Conservation (phyloP, 2,329 filamentous ascomycete species). For the Diaporthe sp. region DNA sequence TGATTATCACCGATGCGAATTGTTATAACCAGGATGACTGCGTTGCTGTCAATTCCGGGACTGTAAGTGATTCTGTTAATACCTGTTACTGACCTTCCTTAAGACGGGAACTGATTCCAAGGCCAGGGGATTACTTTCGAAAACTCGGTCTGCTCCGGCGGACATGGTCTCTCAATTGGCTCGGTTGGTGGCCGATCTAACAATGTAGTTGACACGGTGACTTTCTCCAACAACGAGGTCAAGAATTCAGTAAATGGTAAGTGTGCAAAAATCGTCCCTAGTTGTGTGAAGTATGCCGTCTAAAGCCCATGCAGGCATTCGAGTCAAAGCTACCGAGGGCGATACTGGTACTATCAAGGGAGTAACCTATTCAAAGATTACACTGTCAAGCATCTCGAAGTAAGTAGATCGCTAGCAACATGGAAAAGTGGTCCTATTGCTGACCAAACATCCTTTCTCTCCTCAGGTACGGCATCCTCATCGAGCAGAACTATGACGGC, state of each 20-base stretch:
- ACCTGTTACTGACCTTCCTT: no score
- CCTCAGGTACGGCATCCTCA: conserved; percentile 34
- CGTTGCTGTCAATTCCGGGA: conserved; percentile 67
- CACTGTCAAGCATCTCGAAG: conserved; percentile 31
- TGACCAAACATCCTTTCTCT: background rate
- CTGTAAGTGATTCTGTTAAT: conserved; percentile 3
- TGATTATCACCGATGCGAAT: conserved; percentile 61
- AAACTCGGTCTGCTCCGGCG: conserved; percentile 56
- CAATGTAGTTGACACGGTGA: conserved; percentile 63
- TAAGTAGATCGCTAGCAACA: background rate
- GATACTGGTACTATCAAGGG: conserved; percentile 33
- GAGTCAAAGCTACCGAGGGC: conserved; percentile 32
- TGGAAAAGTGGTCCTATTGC: background rate
- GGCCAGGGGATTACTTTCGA: conserved; percentile 48
- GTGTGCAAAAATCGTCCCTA: background rate
- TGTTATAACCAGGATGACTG: conserved; percentile 71
- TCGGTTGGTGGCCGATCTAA: conserved; percentile 64
- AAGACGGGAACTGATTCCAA: background rate
- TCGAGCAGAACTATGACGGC: conserved; percentile 36
- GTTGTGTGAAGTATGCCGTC: background rate
- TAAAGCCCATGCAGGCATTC: conserved; percentile 28
- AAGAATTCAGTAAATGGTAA: conserved; percentile 62
- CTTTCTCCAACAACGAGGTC: conserved; percentile 58
- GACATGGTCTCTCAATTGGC: conserved; percentile 66
- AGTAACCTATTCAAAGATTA: conserved; percentile 33